phyloP scores from a whole-genome alignment of 1,139 yeast genomes.

The Trichomonascaceae sp. region DNA sequence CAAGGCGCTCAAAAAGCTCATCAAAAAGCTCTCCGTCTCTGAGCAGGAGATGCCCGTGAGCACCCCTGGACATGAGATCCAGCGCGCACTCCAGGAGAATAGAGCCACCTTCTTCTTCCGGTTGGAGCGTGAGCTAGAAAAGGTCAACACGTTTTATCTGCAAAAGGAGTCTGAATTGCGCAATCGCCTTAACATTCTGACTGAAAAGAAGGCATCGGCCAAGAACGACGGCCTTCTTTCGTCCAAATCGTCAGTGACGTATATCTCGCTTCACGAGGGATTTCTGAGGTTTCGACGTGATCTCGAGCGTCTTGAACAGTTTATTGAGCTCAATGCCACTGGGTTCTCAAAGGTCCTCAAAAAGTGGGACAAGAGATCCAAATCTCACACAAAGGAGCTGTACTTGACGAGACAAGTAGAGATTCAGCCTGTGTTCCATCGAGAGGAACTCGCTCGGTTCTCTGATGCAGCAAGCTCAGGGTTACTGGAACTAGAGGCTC shows the following conservation, averaged over 20 bases:
- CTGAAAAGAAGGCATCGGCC: conserved; percentile 58
- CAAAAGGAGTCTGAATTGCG: conserved; percentile 80
- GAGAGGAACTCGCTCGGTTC: conserved; percentile 72
- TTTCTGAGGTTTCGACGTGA: conserved; percentile 85
- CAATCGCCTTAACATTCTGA: conserved; percentile 60
- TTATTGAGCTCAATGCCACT: conserved; percentile 84
- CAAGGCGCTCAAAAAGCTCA: conserved; percentile 70
- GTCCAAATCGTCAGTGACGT: conserved; percentile 39
- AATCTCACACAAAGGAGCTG: conserved; percentile 85
- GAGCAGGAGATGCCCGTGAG: conserved; percentile 8
- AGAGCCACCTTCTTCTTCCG: conserved; percentile 89
- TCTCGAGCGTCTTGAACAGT: conserved; percentile 76
- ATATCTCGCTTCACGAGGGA: conserved; percentile 65
- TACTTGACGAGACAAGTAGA: conserved; percentile 86
- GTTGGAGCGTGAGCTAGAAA: conserved; percentile 86
- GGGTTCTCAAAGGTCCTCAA: conserved; percentile 91
- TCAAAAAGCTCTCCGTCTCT: conserved; percentile 28
- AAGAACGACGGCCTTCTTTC: conserved; percentile 31
- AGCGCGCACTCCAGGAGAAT: conserved; percentile 67
- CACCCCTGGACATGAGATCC: conserved; percentile 23
- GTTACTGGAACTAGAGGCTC: conserved; percentile 72
- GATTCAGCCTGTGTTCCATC: conserved; percentile 92
- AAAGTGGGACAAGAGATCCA: conserved; percentile 96
- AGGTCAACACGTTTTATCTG: conserved; percentile 77
- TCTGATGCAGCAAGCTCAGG: conserved; percentile 72